Base-by-base conservation (phyloP, 176 grass and related monocot species). In the Urochloa ruziziensis region DNA sequence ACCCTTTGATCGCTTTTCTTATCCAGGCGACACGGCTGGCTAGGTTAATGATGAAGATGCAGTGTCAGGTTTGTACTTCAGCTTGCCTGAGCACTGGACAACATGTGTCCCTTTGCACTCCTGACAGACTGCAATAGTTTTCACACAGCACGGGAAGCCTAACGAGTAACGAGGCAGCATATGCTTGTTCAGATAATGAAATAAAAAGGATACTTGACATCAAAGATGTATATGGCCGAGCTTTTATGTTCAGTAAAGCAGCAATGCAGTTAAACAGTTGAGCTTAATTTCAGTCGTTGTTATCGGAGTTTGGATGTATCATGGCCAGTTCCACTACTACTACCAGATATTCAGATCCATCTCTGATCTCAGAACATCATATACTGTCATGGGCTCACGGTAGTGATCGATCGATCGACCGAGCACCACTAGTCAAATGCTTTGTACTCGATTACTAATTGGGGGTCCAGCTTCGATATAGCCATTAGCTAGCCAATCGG, bases 1-100 rank as follows among this genome's bases (percentile, higher is more conserved):
- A 86, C 67, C 67, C 48, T 46, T 35, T 34, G 85, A 57, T 81
- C 48, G 4, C 85, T 87, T 79, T 60, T 34, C 21, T 75, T 86
- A 65, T 80, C 68, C 69, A 33, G 74, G 54, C 15, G 70, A 81
- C 70, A 81, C 85, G 70, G 32, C 47, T 80, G 10, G 36, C 62
- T 37, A 25, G 33, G 30, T 67, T 80, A 46, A 67, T 81, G 21
- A 80, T 75, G 36, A 66, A 19, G 48, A 46, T 27, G 47, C 77
- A 74, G 28, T 64, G 63, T 46, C 62, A 33, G 49, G 23, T 46
- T 25, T 58, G 29, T 51, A 25, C 43, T 74, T 86, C 33, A 18
- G 66, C 23, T 12, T 29, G 39, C 10, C 36, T 69, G 39, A 44
- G 23, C 40, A 44, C n/a, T 59, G 52, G 49, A 30, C 53, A 28